Conservation (phyloP, 2,329 filamentous ascomycete genomes). For the Diaporthe capsici region DNA sequence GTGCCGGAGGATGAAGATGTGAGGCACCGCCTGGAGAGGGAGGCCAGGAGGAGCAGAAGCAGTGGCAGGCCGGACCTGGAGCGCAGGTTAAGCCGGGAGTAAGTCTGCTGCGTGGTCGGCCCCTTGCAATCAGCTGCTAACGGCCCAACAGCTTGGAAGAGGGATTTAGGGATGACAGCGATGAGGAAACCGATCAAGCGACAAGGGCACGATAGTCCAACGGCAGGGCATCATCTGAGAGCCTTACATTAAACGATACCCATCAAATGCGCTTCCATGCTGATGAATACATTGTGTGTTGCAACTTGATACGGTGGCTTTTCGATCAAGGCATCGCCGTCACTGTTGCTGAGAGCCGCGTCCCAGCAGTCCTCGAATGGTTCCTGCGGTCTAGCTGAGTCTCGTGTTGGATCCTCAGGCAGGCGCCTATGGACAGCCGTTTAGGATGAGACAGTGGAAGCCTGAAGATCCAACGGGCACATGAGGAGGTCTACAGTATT, state of each 20-base stretch:
- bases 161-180: conserved; percentile 81
- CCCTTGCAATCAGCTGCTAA: conserved; percentile 29
- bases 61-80: conserved; percentile 59
- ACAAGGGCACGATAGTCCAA: conserved; percentile 40
- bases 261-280: background rate
- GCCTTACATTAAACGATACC: conserved; percentile 3
- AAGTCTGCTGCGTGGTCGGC: conserved; percentile 50
- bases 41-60: conserved; percentile 36
- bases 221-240: background rate
- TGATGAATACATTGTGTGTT: background rate
- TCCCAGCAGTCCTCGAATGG: background rate
- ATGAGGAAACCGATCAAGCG: conserved; percentile 62
- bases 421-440: too few relatives aligned
- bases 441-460: background rate
- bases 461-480: background rate
- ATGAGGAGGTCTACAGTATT: background rate
- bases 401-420: background rate
- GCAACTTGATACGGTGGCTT: background rate
- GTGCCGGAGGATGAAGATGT: conserved; percentile 66
- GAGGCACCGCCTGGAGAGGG: conserved; percentile 52
- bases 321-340: background rate
- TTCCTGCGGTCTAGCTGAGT: background rate
- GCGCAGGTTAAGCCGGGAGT: conserved; percentile 81
- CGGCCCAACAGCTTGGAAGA: conserved; percentile 70
- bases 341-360: background rate